Percentiles rank a stretch among this genome's conserved stretches.
phyloP scores from a whole-genome alignment of 75 land plant species.

The Selaginella tamariscina region DNA sequence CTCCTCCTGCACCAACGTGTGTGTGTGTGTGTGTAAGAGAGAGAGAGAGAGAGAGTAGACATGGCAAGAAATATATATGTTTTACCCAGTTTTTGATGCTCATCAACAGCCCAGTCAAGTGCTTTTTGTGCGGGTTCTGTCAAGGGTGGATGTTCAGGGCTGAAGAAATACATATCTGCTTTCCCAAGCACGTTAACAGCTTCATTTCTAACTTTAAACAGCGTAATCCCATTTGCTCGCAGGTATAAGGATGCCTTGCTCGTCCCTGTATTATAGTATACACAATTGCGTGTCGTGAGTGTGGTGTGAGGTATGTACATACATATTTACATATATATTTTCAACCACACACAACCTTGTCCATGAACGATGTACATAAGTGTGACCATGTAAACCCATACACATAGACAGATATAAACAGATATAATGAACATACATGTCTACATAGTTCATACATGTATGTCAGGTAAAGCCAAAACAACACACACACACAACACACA shows the following conservation, averaged over 20 bases:
- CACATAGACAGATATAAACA: too few species aligned
- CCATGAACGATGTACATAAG: too few species aligned
- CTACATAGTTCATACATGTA: too few species aligned
- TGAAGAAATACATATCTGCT: slow-evolving; percentile 7
- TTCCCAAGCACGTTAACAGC: slow-evolving; percentile 4
- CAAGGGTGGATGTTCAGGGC: slow-evolving; percentile 9
- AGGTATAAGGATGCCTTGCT: neutral
- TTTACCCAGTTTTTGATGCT: slow-evolving; percentile 8
- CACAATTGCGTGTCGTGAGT: too few species aligned
- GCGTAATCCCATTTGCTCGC: slow-evolving; percentile 4
- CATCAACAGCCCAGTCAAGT: slow-evolving; percentile 8
- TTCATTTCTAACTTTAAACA: neutral
- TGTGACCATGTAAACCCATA: too few species aligned
- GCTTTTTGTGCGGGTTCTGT: slow-evolving; percentile 12
- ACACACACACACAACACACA: too few species aligned
- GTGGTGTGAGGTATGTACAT: too few species aligned
- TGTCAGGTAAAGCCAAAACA: too few species aligned
- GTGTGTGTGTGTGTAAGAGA: too few species aligned
- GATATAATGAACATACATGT: too few species aligned
- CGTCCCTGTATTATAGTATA: neutral
- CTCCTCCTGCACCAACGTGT: neutral
- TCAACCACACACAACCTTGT: too few species aligned
- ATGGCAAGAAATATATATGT: neutral
- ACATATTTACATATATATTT: too few species aligned
- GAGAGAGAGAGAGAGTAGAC: neutral